phyloP scores from a whole-genome alignment of 2,329 filamentous ascomycete species.

The Aspergillus sp. region DNA sequence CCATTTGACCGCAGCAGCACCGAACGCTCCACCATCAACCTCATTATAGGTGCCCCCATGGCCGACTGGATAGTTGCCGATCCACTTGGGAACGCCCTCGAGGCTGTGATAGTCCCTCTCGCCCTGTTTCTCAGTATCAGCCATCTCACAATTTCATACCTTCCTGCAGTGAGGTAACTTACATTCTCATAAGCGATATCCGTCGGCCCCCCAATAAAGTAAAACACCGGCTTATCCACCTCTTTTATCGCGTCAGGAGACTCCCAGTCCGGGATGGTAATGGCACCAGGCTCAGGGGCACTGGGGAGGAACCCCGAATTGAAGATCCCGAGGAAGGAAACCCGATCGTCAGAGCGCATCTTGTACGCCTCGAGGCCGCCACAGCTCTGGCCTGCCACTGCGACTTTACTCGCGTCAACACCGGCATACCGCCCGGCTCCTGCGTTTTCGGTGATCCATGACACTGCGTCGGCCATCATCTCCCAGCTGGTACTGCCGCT shows the following conservation, averaged over 20 bases:
- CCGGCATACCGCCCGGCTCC: not conserved
- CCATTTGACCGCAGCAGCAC: constrained; percentile 9
- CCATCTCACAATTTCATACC: not conserved
- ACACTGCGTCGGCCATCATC: not conserved
- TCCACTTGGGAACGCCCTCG: constrained; percentile 8
- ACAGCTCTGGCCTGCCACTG: constrained; percentile 9
- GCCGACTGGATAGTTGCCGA: constrained; percentile 9
- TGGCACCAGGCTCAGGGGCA: not conserved
- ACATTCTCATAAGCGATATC: constrained; percentile 13
- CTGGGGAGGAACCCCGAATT: not conserved
- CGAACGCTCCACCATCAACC: constrained; percentile 6
- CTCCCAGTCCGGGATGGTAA: not conserved
- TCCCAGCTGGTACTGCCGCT: not conserved
- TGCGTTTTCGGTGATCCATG: not conserved
- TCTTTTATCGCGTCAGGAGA: constrained; percentile 1
- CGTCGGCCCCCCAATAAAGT: constrained; percentile 8
- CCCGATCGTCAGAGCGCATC: constrained; percentile 7
- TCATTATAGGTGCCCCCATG: constrained; percentile 7
- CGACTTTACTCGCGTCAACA: constrained; percentile 1
- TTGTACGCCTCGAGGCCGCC: constrained; percentile 10
- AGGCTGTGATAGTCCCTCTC: constrained; percentile 4
- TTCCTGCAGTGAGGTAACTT: not conserved
- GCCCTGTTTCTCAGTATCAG: not conserved
- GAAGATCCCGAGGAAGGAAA: not conserved
- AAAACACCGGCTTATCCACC: constrained; percentile 10